phyloP scores from a whole-genome alignment of 2,329 filamentous ascomycete species.

The Diaporthe humulicola region DNA sequence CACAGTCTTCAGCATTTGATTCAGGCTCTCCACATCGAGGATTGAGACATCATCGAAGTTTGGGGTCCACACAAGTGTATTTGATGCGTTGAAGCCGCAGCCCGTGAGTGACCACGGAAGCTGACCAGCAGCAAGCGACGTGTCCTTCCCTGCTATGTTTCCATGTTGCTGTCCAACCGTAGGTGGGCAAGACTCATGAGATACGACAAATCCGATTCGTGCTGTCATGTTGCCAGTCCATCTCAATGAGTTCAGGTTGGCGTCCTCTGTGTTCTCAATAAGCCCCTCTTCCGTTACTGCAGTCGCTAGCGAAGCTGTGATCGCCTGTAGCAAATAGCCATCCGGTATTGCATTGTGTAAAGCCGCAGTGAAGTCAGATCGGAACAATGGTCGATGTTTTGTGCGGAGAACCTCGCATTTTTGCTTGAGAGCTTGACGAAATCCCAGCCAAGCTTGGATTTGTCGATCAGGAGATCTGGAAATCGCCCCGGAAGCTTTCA shows the following conservation, averaged over 20 bases:
- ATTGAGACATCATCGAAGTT: slow-evolving; percentile 3
- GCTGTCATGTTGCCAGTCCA: background rate
- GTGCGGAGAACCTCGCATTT: background rate
- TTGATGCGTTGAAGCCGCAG: background rate
- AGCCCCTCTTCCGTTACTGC: background rate
- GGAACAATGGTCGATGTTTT: background rate
- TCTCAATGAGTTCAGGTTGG: background rate
- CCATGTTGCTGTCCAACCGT: background rate
- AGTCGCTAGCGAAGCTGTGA: background rate
- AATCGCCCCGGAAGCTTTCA: background rate
- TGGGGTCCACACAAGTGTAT: background rate
- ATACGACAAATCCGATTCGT: background rate
- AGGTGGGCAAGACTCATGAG: background rate
- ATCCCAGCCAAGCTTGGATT: background rate
- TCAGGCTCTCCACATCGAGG: background rate
- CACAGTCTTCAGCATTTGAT: background rate
- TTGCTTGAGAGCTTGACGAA: background rate
- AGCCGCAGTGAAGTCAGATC: background rate
- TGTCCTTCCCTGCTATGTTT: background rate
- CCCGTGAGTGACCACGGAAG: background rate
- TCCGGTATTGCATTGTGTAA: background rate
- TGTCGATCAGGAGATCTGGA: background rate
- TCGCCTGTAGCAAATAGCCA: background rate
- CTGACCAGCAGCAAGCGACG: background rate
- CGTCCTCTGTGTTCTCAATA: background rate